Conservation (phyloP, 768 basidiomycete genomes). For the Steccherinum ochraceum region DNA sequence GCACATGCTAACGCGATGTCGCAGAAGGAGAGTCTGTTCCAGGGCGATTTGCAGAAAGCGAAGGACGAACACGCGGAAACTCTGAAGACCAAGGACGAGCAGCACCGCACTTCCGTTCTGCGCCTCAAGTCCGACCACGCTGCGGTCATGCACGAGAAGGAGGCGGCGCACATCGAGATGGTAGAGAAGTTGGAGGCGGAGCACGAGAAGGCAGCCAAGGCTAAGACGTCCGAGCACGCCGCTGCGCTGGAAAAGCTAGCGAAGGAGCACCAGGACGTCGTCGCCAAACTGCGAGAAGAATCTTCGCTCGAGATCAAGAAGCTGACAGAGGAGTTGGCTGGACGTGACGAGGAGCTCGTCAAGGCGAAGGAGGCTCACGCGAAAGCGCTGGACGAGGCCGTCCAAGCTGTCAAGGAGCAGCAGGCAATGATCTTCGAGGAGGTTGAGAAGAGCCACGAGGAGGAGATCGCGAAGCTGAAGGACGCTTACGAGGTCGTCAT, state of each 20-base stretch:
- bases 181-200: constrained; percentile 51
- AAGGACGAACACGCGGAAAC: constrained; percentile 56
- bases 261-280: constrained; percentile 46
- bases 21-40: constrained; percentile 59
- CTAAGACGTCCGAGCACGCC: constrained; percentile 54
- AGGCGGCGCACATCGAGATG: constrained; percentile 56
- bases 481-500: constrained; percentile 39
- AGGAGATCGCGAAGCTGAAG: constrained; percentile 45
- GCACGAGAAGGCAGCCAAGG: constrained; percentile 45
- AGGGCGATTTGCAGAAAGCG: constrained; percentile 58
- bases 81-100: constrained; percentile 52
- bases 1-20: constrained; percentile 63
- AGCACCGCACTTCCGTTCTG: constrained; percentile 51
- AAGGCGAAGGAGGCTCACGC: constrained; percentile 30
- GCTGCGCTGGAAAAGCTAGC: constrained; percentile 50
- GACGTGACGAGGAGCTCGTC: constrained; percentile 38
- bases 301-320: constrained; percentile 44
- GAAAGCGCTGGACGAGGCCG: constrained; percentile 42
- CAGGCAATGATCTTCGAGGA: constrained; percentile 50
- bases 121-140: constrained; percentile 58
- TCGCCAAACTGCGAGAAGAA: constrained; percentile 52
- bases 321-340: constrained; percentile 35
- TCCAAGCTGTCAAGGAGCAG: constrained; percentile 45
- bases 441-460: constrained; percentile 49
- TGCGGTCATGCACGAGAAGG: constrained; percentile 52